phyloP scores from a whole-genome alignment of 179 eudicot genomes.

The Corrigiola litoralis region DNA sequence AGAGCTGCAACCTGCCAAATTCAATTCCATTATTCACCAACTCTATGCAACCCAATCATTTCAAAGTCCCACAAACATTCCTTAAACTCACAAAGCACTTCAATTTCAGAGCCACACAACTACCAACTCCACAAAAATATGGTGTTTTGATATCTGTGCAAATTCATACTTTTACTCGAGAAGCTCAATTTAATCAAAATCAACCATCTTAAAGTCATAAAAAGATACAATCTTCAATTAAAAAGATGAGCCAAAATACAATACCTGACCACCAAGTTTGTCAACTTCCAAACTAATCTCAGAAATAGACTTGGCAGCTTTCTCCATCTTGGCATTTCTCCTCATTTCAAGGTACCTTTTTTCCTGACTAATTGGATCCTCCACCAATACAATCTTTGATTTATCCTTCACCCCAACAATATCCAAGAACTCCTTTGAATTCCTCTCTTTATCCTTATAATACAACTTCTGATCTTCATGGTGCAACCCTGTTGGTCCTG shows the following conservation, averaged over 20 bases:
- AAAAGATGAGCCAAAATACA: neutral
- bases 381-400: conserved; percentile 69
- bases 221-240: neutral
- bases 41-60: neutral
- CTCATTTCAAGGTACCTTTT: conserved; percentile 76
- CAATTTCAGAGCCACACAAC: neutral
- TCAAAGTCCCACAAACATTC: neutral
- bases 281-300: conserved; percentile 85
- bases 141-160: neutral
- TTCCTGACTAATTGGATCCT: conserved; percentile 88
- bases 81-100: neutral
- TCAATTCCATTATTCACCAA: neutral
- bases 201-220: neutral
- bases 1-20: conserved; percentile 62
- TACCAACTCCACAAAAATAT: neutral
- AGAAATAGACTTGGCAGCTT: conserved; percentile 71
- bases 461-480: conserved; percentile 75
- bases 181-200: neutral
- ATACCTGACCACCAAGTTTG: conserved; percentile 81
- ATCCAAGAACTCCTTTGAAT: conserved; percentile 67
- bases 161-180: neutral
- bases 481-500: conserved; percentile 79
- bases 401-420: conserved; percentile 75
- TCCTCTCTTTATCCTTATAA: conserved; percentile 73
- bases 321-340: conserved; percentile 70